These are phyloP conservation scores for Gossypium trilobum DNA, from an alignment of 441 rosid genomes.

Conservation along the genomic window DNA sequence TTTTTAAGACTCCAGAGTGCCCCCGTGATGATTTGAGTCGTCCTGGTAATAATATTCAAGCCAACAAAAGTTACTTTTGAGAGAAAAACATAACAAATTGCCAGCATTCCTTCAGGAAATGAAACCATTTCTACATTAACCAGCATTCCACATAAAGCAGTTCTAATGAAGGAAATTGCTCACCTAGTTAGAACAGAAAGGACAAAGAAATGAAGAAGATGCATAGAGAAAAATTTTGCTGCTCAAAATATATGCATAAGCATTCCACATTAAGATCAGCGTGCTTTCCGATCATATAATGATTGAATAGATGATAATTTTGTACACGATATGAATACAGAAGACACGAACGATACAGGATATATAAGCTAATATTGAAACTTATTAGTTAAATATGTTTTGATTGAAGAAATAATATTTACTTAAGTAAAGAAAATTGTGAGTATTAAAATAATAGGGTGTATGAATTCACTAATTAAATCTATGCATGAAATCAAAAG, in stretches of 20 bases:
- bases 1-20: constrained; percentile 52
- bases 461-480: not conserved
- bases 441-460: not conserved
- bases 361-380: not conserved
- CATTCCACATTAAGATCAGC: not conserved
- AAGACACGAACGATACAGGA: not conserved
- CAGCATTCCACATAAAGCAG: not conserved
- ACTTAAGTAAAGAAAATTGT: not conserved
- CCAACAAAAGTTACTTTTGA: constrained; percentile 14
- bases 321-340: not conserved
- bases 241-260: not conserved
- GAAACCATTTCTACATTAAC: not conserved
- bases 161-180: not conserved
- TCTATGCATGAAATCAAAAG: not conserved
- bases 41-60: constrained; percentile 37
- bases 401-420: not conserved
- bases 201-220: not conserved
- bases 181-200: constrained; percentile 5
- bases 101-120: not conserved
- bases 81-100: constrained; percentile 12
- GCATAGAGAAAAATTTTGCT: constrained; percentile 6
- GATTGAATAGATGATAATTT: not conserved
- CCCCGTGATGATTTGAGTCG: constrained; percentile 40
- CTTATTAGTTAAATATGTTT: not conserved
- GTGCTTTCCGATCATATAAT: not conserved